phyloP scores from a whole-genome alignment of 2,329 filamentous ascomycete species.

The Fusarium mundagurra region DNA sequence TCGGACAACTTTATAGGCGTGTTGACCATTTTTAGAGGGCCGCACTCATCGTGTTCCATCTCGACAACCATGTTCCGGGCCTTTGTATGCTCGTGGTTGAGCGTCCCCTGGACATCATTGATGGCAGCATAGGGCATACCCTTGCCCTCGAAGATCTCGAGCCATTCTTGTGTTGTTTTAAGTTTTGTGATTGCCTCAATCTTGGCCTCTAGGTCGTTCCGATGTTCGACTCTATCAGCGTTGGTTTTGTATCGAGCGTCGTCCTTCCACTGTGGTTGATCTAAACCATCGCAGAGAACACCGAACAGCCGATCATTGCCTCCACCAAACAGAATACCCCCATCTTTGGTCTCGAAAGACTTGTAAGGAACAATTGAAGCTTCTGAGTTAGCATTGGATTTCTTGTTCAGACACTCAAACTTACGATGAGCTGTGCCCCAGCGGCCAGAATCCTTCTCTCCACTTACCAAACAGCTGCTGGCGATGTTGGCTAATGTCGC shows the following conservation, averaged over 20 bases:
- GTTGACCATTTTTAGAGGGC: conserved; percentile 88
- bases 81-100: conserved; percentile 85
- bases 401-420: conserved; percentile 30
- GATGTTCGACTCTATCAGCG: conserved; percentile 71
- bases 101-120: conserved; percentile 87
- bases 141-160: conserved; percentile 85
- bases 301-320: conserved; percentile 78
- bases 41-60: conserved; percentile 83
- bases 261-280: conserved; percentile 67
- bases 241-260: conserved; percentile 71
- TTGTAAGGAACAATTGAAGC: conserved; percentile 97
- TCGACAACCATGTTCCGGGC: conserved; percentile 92
- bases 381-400: conserved; percentile 46
- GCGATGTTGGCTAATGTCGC: conserved; percentile 96
- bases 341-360: conserved; percentile 79
- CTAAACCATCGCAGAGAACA: conserved; percentile 69
- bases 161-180: conserved; percentile 88
- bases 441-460: conserved; percentile 84
- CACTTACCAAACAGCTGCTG: conserved; percentile 88
- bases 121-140: conserved; percentile 94
- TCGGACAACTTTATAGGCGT: conserved; percentile 95
- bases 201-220: conserved; percentile 77
- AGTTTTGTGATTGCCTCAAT: conserved; percentile 80
- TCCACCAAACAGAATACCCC: conserved; percentile 75
- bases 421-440: conserved; percentile 97